These are phyloP conservation scores for Cetraspora pellucida DNA, from an alignment of 192 early-diverging fungal genomes.

Conservation along the genomic window DNA sequence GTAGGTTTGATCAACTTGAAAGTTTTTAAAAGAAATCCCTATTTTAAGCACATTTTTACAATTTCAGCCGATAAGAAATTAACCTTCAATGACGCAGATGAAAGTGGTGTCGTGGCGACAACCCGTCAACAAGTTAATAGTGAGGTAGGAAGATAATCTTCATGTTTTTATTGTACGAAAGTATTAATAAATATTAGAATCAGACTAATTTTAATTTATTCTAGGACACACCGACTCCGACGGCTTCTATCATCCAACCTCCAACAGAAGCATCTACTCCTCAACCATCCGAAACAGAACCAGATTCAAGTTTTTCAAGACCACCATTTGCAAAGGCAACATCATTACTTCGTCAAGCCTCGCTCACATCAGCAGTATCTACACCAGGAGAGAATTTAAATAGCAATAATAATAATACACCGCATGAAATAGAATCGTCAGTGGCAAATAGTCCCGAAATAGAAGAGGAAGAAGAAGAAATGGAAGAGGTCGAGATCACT, in stretches of 20 bases:
- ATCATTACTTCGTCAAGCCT: conserved; percentile 23
- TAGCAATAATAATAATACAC: conserved; percentile 25
- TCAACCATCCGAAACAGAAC: conserved; percentile 30
- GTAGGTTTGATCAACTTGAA: conserved; percentile 29
- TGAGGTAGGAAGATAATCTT: background rate
- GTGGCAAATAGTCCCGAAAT: conserved; percentile 6
- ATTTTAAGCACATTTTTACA: background rate
- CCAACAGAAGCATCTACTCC: conserved; percentile 31
- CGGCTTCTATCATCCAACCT: conserved; percentile 22
- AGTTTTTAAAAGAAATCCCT: background rate
- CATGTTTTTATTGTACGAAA: background rate
- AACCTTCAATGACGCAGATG: conserved; percentile 47
- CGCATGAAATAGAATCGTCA: conserved; percentile 8
- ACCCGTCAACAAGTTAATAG: background rate
- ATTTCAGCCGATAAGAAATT: conserved; percentile 44
- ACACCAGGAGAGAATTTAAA: conserved; percentile 15
- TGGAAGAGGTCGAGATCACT: background rate
- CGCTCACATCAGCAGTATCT: conserved; percentile 15
- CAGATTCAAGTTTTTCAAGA: conserved; percentile 1
- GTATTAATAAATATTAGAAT: background rate
- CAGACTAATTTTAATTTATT: background rate
- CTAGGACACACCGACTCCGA: conserved; percentile 31
- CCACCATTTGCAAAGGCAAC: conserved; percentile 10
- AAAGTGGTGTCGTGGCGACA: conserved; percentile 17
- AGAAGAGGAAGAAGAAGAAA: conserved; percentile 22